Evolutionary conservation across 2,329 filamentous ascomycete genomes (phyloP).

Genomic region (Proliferodiscus dingleyae): DNA sequence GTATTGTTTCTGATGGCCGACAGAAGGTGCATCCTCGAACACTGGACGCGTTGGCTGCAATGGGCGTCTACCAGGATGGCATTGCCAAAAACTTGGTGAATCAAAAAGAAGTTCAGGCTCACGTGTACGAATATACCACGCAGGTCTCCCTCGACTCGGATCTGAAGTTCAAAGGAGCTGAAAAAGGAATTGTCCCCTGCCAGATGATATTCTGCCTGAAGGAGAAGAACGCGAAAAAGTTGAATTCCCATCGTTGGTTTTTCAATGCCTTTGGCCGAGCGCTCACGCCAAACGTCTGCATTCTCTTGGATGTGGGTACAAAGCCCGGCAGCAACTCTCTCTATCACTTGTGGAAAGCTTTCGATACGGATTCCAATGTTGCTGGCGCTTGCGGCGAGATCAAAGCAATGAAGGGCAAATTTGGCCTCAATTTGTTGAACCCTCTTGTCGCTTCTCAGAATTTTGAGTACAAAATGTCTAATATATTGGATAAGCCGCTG

Average conservation of each 20-base stretch:
- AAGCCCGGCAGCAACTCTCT: slow-evolving; percentile 82
- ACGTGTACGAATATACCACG: slow-evolving; percentile 98
- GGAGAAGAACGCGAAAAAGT: slow-evolving; percentile 94
- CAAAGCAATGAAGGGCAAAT: slow-evolving; percentile 89
- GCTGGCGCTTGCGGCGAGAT: slow-evolving; percentile 97
- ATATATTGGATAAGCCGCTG: slow-evolving; percentile 94
- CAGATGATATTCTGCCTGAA: slow-evolving; percentile 99
- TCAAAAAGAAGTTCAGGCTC: slow-evolving; percentile 87
- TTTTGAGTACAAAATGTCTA: slow-evolving; percentile 99
- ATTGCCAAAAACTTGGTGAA: slow-evolving; percentile 99
- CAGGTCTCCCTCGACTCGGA: slow-evolving; percentile 95
- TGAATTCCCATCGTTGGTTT: slow-evolving; percentile 98
- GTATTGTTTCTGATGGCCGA: slow-evolving; percentile 90
- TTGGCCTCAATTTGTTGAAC: slow-evolving; percentile 78
- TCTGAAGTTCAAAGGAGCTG: slow-evolving; percentile 96
- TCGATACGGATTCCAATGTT: slow-evolving; percentile 95
- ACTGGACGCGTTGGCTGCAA: slow-evolving; percentile 87
- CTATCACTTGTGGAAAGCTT: slow-evolving; percentile 99
- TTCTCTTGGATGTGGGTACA: slow-evolving; percentile 93
- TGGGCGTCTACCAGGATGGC: slow-evolving; percentile 96
- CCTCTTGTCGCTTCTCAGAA: slow-evolving; percentile 95
- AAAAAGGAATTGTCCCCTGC: slow-evolving; percentile 97
- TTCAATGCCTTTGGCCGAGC: slow-evolving; percentile 96
- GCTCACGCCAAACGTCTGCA: slow-evolving; percentile 92
- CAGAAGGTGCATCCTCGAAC: slow-evolving; percentile 91